Conservation (phyloP, 2,329 filamentous ascomycete genomes). For the Fusarium tuaranense region DNA sequence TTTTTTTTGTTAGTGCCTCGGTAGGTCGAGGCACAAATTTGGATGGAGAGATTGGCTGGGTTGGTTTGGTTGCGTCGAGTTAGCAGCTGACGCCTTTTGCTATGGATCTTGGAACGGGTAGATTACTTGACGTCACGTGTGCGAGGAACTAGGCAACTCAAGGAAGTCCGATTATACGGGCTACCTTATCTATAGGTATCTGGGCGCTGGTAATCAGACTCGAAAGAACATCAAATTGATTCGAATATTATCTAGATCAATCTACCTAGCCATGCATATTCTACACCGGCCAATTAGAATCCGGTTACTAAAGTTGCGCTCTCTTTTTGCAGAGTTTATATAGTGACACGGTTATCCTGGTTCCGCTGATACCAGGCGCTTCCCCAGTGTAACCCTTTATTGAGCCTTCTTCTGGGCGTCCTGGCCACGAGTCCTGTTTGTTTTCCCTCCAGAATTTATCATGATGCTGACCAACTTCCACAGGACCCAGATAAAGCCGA, state of each 20-base stretch:
- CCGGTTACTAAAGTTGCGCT: not conserved
- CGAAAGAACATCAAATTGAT: not conserved
- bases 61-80: not conserved
- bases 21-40: slow-evolving; percentile 1
- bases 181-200: not conserved
- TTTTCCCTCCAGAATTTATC: slow-evolving; percentile 10
- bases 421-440: not conserved
- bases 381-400: slow-evolving; percentile 2
- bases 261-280: not conserved
- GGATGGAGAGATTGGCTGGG: not conserved
- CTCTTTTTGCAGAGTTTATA: not conserved
- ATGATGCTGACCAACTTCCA: slow-evolving; percentile 62
- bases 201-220: not conserved
- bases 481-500: slow-evolving; percentile 78
- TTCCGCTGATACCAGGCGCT: not conserved
- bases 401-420: slow-evolving; percentile 40
- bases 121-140: slow-evolving; percentile 43
- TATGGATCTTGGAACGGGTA: not conserved
- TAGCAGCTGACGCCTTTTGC: slow-evolving; percentile 4
- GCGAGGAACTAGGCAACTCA: slow-evolving; percentile 7
- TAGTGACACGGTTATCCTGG: not conserved
- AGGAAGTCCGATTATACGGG: not conserved
- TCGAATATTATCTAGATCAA: not conserved
- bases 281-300: not conserved
- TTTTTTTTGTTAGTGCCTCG: not conserved